Evolutionary conservation across 129 eudicot species (phyloP), one percentile per base, ranked within the genome.

Genomic region (Lactuca saligna): DNA sequence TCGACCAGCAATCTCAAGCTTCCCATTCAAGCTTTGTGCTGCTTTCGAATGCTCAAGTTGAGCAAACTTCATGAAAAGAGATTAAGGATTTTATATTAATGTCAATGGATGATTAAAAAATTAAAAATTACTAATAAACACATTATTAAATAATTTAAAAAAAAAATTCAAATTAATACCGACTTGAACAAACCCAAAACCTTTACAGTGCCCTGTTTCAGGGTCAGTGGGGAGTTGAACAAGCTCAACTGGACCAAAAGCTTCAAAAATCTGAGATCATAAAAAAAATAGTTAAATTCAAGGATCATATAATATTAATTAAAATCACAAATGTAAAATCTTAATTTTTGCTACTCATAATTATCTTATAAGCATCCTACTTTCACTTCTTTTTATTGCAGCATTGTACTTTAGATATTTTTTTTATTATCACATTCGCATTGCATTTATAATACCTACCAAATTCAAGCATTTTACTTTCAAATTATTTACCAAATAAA

Each of bases 161-260:
- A 20, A 20, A 49, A 13, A 33, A 5, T 2, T 13, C 3, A 50
- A 31, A 39, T 61, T 12, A 79, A 81, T 73, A 84, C 94, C 54
- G 74, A 90, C 97, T 68, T 90, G 97, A 64, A 90, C 74, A 86
- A 90, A 90, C 68, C 97, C 97, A 72, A 86, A 90, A 56, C 97
- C 97, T 84, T 90, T 90, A 78, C 97, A 90, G 75, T 90, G 97
- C 38, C 95, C 97, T 14, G 97, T 80, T 81, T 90, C 97, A 37
- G 84, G 90, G 65, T 90, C 97, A 17, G 87, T 75, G 37, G 97
- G 97, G n/a, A 90, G 83, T 77, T 90, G 95, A 53, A 90, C 94
- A 61, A 90, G 88, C 82, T 90, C 97, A 66, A 90, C 95, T 14
- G 94, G 97, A 14, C 97, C 97, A 87, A 90, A 90, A 9, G 97